Conservation (phyloP, 2,329 filamentous ascomycete genomes). For the Alternaria sp. region DNA sequence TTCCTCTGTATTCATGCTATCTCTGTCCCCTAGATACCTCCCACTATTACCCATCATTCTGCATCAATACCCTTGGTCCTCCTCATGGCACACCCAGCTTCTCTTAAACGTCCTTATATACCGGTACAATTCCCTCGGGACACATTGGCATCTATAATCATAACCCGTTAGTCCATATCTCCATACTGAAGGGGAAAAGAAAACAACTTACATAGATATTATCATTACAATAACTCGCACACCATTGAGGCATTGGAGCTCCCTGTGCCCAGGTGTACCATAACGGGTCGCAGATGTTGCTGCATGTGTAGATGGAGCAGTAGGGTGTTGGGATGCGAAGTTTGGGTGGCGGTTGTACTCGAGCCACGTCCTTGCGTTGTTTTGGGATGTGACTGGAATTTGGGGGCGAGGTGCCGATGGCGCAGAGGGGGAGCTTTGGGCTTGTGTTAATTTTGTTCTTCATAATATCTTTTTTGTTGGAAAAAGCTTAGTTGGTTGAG, state of each 20-base stretch:
- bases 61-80: neutral
- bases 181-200: no score
- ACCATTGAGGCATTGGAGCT: no score
- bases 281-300: neutral
- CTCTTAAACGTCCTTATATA: neutral
- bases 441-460: neutral
- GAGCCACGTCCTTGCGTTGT: neutral
- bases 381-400: neutral
- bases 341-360: neutral
- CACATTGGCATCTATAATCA: neutral
- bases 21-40: neutral
- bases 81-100: neutral
- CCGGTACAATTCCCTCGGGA: neutral
- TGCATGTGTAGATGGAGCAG: neutral
- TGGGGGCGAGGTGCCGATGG: neutral
- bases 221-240: no score
- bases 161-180: neutral
- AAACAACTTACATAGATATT: no score
- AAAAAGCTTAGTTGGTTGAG: neutral
- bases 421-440: neutral
- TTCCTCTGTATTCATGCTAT: neutral
- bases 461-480: no score
- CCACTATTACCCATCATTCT: neutral
- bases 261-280: no score
- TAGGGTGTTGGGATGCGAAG: neutral